phyloP scores from a whole-genome alignment of 495 filamentous ascomycete genomes.

The Neurospora sublineolata region DNA sequence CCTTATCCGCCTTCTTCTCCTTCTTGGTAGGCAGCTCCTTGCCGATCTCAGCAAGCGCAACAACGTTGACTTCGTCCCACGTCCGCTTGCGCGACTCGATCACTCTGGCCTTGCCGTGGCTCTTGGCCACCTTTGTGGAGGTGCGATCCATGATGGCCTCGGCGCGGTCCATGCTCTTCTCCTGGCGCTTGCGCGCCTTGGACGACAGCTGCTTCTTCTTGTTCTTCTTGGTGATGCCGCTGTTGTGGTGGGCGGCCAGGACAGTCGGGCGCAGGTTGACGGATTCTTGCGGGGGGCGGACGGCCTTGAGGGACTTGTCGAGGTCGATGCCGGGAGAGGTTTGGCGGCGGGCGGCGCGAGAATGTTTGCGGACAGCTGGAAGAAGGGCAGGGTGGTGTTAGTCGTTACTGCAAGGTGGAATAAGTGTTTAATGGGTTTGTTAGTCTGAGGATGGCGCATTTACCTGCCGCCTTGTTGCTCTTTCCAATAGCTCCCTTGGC shows the following conservation, averaged over 20 bases:
- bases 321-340: constrained; percentile 59
- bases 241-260: constrained; percentile 46
- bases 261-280: constrained; percentile 44
- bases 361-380: constrained; percentile 42
- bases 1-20: constrained; percentile 7
- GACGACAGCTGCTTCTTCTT: constrained; percentile 48
- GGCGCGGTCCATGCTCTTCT: constrained; percentile 63
- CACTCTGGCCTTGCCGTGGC: constrained; percentile 45
- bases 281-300: constrained; percentile 43
- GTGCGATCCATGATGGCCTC: constrained; percentile 58
- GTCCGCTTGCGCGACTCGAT: constrained; percentile 44
- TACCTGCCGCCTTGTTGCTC: constrained; percentile 25
- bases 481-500: constrained; percentile 30
- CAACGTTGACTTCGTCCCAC: constrained; percentile 51
- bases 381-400: neutral
- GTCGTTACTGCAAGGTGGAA: neutral
- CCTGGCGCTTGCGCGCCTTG: constrained; percentile 54
- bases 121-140: constrained; percentile 58
- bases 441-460: neutral
- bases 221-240: constrained; percentile 52
- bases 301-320: constrained; percentile 61
- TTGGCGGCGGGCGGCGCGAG: constrained; percentile 62
- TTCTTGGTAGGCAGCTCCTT: neutral
- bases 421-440: neutral
- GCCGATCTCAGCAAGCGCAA: constrained; percentile 4